Conservation (phyloP, 1,284 basidiomycete genomes). For the Albatrellus sp. region DNA sequence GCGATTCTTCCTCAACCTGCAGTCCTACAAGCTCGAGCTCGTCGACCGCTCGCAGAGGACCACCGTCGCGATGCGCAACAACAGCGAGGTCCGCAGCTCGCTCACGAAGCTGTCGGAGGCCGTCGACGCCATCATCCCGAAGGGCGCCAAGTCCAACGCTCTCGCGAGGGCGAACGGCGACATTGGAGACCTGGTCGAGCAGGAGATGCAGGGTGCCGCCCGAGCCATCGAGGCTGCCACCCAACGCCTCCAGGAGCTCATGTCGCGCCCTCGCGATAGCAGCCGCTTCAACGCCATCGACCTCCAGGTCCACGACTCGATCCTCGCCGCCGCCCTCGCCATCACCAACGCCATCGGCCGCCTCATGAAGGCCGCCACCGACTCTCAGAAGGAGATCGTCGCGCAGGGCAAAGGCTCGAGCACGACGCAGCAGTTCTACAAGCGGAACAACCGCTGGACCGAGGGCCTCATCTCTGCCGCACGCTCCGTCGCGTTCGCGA, state of each 20-base stretch:
- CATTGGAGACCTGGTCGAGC: constrained; percentile 92
- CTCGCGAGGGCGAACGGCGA: constrained; percentile 80
- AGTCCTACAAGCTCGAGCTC: constrained; percentile 87
- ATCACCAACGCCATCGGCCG: constrained; percentile 94
- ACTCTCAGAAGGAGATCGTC: constrained; percentile 97
- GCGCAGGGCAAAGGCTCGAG: constrained; percentile 88
- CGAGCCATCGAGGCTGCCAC: constrained; percentile 92
- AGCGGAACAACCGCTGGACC: constrained; percentile 99
- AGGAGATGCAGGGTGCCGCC: constrained; percentile 92
- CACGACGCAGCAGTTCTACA: constrained; percentile 95
- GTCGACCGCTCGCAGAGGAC: constrained; percentile 64
- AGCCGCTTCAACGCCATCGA: constrained; percentile 82
- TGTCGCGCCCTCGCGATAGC: constrained; percentile 79
- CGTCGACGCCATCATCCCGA: constrained; percentile 81
- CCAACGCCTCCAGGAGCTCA: constrained; percentile 79
- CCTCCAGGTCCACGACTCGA: constrained; percentile 96
- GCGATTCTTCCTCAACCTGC: constrained; percentile 90
- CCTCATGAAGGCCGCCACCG: constrained; percentile 92
- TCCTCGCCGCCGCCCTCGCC: constrained; percentile 84
- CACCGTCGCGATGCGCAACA: constrained; percentile 85
- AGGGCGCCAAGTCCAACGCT: constrained; percentile 55
- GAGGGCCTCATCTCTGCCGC: constrained; percentile 98
- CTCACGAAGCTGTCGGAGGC: constrained; percentile 79
- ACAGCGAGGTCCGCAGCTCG: constrained; percentile 72
- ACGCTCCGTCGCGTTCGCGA: constrained; percentile 95